Evolutionary conservation across 1,284 basidiomycete species (phyloP).

Genomic region (Heterobasidion irregulare): DNA sequence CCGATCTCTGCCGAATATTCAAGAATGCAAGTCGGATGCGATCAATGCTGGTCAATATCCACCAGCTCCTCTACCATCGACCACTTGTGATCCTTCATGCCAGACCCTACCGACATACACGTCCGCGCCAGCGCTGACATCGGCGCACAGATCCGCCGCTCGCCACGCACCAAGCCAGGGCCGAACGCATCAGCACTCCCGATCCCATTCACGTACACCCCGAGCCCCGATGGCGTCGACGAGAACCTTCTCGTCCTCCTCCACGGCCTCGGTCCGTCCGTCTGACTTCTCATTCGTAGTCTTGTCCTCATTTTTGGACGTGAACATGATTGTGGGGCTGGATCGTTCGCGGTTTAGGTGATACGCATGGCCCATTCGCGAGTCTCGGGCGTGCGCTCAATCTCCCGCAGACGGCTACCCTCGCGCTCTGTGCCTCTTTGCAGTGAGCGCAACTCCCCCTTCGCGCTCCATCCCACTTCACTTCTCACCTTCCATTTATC

Average conservation of each 20-base stretch:
- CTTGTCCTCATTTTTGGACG: no score
- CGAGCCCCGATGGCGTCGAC: constrained; percentile 76
- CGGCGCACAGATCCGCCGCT: background rate
- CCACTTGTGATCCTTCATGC: no score
- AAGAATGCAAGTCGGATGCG: no score
- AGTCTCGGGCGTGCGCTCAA: constrained; percentile 67
- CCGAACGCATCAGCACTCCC: constrained; percentile 40
- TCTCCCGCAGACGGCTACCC: constrained; percentile 80
- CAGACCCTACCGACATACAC: constrained; percentile 29
- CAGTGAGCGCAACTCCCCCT: constrained; percentile 36
- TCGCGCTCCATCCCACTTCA: background rate
- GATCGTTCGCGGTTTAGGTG: constrained; percentile 42
- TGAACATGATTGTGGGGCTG: background rate
- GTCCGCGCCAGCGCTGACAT: constrained; percentile 44
- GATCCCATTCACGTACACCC: constrained; percentile 52
- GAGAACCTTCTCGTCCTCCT: constrained; percentile 82
- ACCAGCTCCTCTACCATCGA: no score
- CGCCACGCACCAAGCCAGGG: constrained; percentile 38
- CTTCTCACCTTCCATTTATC: background rate
- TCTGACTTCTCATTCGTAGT: background rate
- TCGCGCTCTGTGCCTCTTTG: constrained; percentile 75
- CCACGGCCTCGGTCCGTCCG: constrained; percentile 72
- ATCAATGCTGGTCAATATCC: no score
- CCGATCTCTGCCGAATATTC: no score
- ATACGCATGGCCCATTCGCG: constrained; percentile 72